Conservation (phyloP, 1,284 basidiomycete genomes). For the Puccinia hordei region DNA sequence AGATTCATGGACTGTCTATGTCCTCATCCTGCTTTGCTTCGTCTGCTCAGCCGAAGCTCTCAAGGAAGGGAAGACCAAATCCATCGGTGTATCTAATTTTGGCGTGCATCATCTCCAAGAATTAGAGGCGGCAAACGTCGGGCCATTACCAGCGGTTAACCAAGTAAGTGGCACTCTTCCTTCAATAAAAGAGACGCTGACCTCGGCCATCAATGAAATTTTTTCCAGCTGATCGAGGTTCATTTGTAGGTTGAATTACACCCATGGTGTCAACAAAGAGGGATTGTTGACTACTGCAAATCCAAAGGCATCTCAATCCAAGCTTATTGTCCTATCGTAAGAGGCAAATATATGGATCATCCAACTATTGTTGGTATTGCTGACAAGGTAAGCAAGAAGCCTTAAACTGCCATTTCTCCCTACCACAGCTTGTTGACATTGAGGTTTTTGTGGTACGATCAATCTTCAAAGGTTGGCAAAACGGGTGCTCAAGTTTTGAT, state of each 20-base stretch:
- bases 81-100: slow-evolving; percentile 76
- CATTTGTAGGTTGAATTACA: slow-evolving; percentile 66
- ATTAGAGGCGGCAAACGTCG: slow-evolving; percentile 67
- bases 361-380: slow-evolving; percentile 65
- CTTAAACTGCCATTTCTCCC: too few species aligned
- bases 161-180: too few species aligned
- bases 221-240: too few species aligned
- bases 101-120: slow-evolving; percentile 76
- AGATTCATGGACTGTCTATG: too few species aligned
- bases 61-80: slow-evolving; percentile 68
- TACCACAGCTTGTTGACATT: too few species aligned
- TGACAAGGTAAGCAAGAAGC: slow-evolving; percentile 63
- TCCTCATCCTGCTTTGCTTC: not conserved
- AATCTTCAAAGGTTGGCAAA: slow-evolving; percentile 64
- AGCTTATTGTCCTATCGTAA: slow-evolving; percentile 74
- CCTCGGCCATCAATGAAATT: too few species aligned
- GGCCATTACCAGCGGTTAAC: slow-evolving; percentile 71
- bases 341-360: slow-evolving; percentile 66
- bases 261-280: slow-evolving; percentile 77
- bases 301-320: slow-evolving; percentile 71
- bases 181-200: too few species aligned
- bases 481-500: slow-evolving; percentile 73
- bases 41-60: slow-evolving; percentile 66
- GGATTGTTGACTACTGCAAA: slow-evolving; percentile 75
- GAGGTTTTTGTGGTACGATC: too few species aligned